Conservation (phyloP, 257 asterid genomes). For the Solanum virginianum region DNA sequence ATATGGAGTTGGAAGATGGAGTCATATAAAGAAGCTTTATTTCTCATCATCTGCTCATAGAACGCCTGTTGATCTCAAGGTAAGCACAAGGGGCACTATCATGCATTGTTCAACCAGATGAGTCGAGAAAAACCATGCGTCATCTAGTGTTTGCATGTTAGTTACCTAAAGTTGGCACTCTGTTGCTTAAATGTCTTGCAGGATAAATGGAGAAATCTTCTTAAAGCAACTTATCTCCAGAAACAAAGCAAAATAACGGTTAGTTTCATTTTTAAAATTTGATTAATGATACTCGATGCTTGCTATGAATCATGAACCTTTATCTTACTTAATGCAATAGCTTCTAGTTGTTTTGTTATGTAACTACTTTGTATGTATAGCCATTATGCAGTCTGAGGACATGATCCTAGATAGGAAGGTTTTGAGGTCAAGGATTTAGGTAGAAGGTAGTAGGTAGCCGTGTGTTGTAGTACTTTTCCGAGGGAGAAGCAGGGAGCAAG, state of each 20-base stretch:
- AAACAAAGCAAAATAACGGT: conserved; percentile 49
- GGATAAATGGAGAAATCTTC: conserved; percentile 99
- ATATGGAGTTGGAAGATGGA: conserved; percentile 93
- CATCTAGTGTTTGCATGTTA: neutral
- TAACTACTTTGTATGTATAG: neutral
- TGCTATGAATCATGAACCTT: neutral
- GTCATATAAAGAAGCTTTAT: conserved; percentile 65
- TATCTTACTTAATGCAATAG: neutral
- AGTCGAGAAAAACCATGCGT: neutral
- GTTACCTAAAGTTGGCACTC: neutral
- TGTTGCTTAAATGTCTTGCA: conserved; percentile 16
- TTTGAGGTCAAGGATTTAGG: neutral
- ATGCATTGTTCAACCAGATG: neutral
- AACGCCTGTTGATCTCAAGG: conserved; percentile 95
- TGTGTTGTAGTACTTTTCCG: neutral
- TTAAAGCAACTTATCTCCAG: conserved; percentile 74
- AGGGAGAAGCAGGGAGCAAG: neutral
- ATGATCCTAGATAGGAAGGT: neutral
- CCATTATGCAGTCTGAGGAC: neutral
- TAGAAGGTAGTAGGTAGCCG: neutral
- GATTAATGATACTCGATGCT: neutral
- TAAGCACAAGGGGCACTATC: neutral
- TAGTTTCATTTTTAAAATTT: neutral
- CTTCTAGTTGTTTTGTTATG: neutral
- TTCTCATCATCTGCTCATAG: conserved; percentile 78